phyloP scores from a whole-genome alignment of 768 basidiomycete species.

The Lactarius evosmus region DNA sequence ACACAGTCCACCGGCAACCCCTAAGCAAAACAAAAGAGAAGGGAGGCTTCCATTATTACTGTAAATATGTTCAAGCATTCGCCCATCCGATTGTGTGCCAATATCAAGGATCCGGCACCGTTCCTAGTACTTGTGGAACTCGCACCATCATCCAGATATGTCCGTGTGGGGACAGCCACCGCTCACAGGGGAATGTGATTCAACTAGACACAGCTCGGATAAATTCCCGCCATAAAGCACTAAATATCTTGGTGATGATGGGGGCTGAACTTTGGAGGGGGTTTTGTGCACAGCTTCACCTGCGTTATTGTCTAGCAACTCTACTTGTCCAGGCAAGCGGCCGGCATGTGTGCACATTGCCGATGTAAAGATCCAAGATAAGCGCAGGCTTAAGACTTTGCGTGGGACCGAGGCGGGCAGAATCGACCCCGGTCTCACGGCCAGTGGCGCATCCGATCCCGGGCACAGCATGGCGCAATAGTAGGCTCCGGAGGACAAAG shows the following conservation, averaged over 20 bases:
- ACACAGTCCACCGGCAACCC: background rate
- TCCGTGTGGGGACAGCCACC: background rate
- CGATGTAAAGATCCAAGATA: background rate
- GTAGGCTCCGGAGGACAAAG: background rate
- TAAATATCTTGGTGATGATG: background rate
- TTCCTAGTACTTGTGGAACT: background rate
- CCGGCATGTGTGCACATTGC: background rate
- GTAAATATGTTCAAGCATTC: background rate
- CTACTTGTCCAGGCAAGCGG: background rate
- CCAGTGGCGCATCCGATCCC: background rate
- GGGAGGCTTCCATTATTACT: background rate
- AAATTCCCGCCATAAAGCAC: background rate
- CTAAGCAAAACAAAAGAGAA: background rate
- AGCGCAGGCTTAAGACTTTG: background rate
- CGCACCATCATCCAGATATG: background rate
- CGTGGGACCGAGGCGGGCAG: background rate
- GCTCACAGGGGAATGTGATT: background rate
- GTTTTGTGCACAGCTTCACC: background rate
- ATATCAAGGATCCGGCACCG: background rate
- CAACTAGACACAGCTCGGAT: background rate
- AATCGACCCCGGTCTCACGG: background rate
- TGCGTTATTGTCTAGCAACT: background rate
- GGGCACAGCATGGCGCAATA: background rate
- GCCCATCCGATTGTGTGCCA: background rate
- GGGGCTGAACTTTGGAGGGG: background rate